Base-by-base conservation (phyloP, 768 basidiomycete genomes). In the Lentinula sp. region DNA sequence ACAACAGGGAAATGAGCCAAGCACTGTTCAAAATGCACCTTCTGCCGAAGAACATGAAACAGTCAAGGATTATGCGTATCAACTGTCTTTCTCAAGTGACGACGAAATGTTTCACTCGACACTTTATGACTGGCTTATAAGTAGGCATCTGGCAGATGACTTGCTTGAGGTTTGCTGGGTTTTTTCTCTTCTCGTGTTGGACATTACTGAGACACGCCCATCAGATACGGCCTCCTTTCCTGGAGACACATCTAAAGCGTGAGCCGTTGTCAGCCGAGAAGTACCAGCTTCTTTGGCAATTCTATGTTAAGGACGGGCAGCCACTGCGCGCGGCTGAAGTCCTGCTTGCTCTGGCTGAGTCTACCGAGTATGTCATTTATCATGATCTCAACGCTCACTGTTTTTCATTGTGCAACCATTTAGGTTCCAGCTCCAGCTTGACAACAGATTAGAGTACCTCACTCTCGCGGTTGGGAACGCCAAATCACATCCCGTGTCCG, bases 71-170 rank as follows among this genome's bases (percentile, higher is more conserved):
- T 88, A 91, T 68, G 94, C 95, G 0, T 97, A 95, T 70, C 86
- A 90, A 39, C 80, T 95, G 60, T 92, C 93, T 1, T 88, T 98
- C 61, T 78, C 84, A 6, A 87, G 88, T 66, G 83, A 89, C 36
- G 97, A 98, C 71, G 88, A 94, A 66, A 85, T 95, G 76, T 98
- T 98, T 76, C 95, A 98, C 73, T 93, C 90, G 36, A 87, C 86
- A 16, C 71, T 99, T 61, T 99, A 99, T 68, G 93, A 97, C 66
- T 98, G 97, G 97, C 77, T 95, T 53, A 90, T 97, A 48, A 76
- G 77, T 33, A 84, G 85, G 36, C 85, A 87, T 4, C 77, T 93
- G 65, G 89, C 92, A 23, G 93, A 98, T 68, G 91, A 94, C 68
- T 76, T 99, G 16, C 78, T 98, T 42, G 94, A 95, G 81, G 96